Evolutionary conservation across 2,329 filamentous ascomycete species (phyloP).

Genomic region (Fusarium sp.): DNA sequence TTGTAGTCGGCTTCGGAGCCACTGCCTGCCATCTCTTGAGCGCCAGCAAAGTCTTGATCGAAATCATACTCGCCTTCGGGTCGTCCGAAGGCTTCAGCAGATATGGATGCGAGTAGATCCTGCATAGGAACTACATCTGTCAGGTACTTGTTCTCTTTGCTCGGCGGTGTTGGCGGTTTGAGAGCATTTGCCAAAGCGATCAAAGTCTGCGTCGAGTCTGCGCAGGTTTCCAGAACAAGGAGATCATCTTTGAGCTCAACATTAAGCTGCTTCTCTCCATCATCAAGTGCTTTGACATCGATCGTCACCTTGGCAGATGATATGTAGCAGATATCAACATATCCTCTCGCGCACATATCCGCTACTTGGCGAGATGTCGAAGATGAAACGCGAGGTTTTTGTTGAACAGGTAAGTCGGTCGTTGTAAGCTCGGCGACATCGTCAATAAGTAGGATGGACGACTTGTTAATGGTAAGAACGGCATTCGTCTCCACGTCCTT

Average conservation of each 20-base stretch:
- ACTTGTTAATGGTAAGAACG: slow-evolving; percentile 77
- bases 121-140: slow-evolving; percentile 87
- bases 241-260: slow-evolving; percentile 87
- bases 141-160: slow-evolving; percentile 83
- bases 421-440: slow-evolving; percentile 61
- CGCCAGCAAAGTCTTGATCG: slow-evolving; percentile 70
- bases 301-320: slow-evolving; percentile 80
- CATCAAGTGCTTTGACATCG: slow-evolving; percentile 63
- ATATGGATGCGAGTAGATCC: slow-evolving; percentile 90
- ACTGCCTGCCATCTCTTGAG: slow-evolving; percentile 60
- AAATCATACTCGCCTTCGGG: slow-evolving; percentile 71
- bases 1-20: slow-evolving; percentile 47
- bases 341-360: slow-evolving; percentile 74
- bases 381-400: slow-evolving; percentile 48
- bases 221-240: slow-evolving; percentile 91
- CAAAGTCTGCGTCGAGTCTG: slow-evolving; percentile 95
- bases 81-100: slow-evolving; percentile 80
- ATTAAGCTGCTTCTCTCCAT: slow-evolving; percentile 75
- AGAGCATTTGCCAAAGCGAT: slow-evolving; percentile 82
- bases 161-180: slow-evolving; percentile 84
- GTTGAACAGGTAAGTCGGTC: slow-evolving; percentile 19
- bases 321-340: slow-evolving; percentile 86
- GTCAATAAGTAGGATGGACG: slow-evolving; percentile 85
- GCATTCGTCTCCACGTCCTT: slow-evolving; percentile 72
- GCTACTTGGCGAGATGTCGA: slow-evolving; percentile 62